A percentile compares a stretch with the other conserved stretches of the same genome.
Evolutionary conservation across 73 alveolate species (phyloP).

Genomic region (Durusdinium trenchii): DNA sequence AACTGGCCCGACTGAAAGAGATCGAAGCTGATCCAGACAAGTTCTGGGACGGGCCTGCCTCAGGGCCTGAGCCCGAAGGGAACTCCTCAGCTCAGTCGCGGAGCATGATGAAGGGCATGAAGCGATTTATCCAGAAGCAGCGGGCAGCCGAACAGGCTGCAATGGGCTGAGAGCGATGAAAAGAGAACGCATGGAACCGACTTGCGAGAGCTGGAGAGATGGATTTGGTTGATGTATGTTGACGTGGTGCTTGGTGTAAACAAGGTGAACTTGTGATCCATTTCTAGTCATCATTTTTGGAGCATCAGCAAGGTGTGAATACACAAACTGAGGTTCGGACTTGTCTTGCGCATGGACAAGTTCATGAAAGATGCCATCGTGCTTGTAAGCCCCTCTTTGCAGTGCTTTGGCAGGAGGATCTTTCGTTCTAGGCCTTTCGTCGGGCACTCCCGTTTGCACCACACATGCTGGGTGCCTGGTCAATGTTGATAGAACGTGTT

Average conservation of each 20-base stretch:
- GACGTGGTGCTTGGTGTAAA: too few relatives aligned
- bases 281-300: too few relatives aligned
- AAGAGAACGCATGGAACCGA: too few relatives aligned
- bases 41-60: not conserved
- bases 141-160: not conserved
- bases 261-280: too few relatives aligned
- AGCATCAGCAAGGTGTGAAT: not conserved
- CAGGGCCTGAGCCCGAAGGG: not conserved
- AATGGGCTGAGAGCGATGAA: not conserved
- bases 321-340: not conserved
- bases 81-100: not conserved
- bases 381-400: constrained; percentile 40
- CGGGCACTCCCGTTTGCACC: too few relatives aligned
- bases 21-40: not conserved
- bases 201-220: too few relatives aligned
- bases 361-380: constrained; percentile 30
- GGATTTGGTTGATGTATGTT: too few relatives aligned
- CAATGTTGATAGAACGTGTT: too few relatives aligned
- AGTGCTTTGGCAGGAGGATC: not conserved
- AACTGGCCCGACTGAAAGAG: not conserved
- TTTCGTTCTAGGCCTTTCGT: too few relatives aligned
- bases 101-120: not conserved
- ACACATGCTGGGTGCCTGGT: too few relatives aligned
- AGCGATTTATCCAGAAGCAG: not conserved
- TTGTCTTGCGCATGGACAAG: constrained; percentile 58